Evolutionary conservation across 805 yeast species (phyloP), one percentile per base, ranked within the genome.

Genomic region (Clavispora carvajalis): DNA sequence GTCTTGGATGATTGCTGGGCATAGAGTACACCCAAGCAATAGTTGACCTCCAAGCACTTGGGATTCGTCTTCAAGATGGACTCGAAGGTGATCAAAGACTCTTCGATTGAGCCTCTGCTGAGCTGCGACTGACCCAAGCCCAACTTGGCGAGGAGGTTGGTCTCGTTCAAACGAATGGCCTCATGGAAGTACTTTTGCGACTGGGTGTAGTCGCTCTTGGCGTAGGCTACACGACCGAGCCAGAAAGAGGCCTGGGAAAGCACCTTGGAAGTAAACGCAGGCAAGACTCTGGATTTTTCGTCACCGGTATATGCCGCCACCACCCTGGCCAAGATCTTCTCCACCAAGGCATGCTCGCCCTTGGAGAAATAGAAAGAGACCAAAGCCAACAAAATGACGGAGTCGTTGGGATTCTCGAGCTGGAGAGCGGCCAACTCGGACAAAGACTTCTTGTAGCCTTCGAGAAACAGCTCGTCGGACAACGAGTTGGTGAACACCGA

Each of bases 71-170:
- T 79, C 41, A 81, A 73, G 34, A 87, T 69, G 34, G 77, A 76
- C 57, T 91, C 98, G 54, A 87, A 85, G 0, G 95, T 80, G 47
- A 90, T 73, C 48, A 84, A 78, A 10, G 98, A 93, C 57, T 90
- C 97, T 52, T 86, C 89, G 9, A 76, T 57, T 30, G 84, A 77
- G 35, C 81, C 82, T 57, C 90, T 81, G 39, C 79, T 73, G 39
- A 83, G 75, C 56, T 88, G 89, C 2, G 95, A 76, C 59, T 88
- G 95, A 1, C 95, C 96, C 43, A 85, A 73, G 22, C 96, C 98
- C 40, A 90, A 67, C 49, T 79, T 79, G 0, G 96, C 81, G 16
- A 84, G 71, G 3, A 82, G 54, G 51, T 85, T 85, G 36, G 65
- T 70, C 28, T 80, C 85, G 54, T 84, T 79, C 26, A 74, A 64